phyloP scores from a whole-genome alignment of 805 yeast species.

The Suhomyces canberraensis region DNA sequence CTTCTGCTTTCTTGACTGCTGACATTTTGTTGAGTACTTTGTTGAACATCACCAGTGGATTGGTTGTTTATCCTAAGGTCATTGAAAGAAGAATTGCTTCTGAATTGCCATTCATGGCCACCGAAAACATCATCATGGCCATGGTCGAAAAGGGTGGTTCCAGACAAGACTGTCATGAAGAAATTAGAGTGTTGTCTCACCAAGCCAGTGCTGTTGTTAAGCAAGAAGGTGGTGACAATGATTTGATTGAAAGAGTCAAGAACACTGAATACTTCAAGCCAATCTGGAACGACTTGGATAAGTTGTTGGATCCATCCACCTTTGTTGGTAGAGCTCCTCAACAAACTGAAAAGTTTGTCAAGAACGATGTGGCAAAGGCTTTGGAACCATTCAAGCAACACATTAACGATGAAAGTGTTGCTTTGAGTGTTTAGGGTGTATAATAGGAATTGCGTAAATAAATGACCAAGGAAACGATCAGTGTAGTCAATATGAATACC shows the following conservation, averaged over 20 bases:
- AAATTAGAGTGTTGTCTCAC: slow-evolving; percentile 93
- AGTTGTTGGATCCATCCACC: slow-evolving; percentile 83
- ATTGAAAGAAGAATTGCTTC: slow-evolving; percentile 93
- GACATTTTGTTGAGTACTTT: slow-evolving; percentile 89
- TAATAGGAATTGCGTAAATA: neutral
- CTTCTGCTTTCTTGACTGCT: slow-evolving; percentile 94
- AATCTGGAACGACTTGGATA: slow-evolving; percentile 78
- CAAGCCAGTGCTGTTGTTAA: slow-evolving; percentile 97
- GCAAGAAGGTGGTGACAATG: slow-evolving; percentile 98
- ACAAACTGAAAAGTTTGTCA: slow-evolving; percentile 92
- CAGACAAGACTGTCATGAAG: slow-evolving; percentile 98
- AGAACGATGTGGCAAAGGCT: slow-evolving; percentile 80
- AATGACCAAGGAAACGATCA: too few relatives aligned
- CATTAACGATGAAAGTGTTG: slow-evolving; percentile 66
- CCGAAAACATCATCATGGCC: slow-evolving; percentile 98
- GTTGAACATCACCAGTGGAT: slow-evolving; percentile 88
- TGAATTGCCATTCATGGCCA: slow-evolving; percentile 99
- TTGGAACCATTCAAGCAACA: slow-evolving; percentile 59
- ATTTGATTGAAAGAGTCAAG: slow-evolving; percentile 83
- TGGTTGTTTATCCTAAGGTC: slow-evolving; percentile 98
- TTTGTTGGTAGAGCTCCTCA: slow-evolving; percentile 98
- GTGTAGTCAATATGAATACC: too few relatives aligned
- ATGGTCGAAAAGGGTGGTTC: slow-evolving; percentile 98
- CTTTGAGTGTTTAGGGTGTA: slow-evolving; percentile 63
- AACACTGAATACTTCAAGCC: slow-evolving; percentile 81